Evolutionary conservation across 2,329 filamentous ascomycete genomes (phyloP).

Genomic region (Nannizziopsis arthrosporioides): DNA sequence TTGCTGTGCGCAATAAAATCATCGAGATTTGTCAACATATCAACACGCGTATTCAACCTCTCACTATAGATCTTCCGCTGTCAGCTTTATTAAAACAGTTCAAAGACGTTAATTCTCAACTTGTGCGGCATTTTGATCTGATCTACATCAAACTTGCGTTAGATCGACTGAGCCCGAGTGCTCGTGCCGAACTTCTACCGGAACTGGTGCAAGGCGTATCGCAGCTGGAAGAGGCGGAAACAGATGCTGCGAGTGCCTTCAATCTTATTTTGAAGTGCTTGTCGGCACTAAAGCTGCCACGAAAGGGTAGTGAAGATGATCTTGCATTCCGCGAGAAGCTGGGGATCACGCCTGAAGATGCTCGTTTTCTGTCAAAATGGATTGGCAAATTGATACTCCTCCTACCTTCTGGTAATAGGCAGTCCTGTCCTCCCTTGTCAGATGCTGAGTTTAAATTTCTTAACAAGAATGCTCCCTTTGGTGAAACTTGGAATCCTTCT

Average conservation of each 20-base stretch:
- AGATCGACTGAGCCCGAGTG: conserved; percentile 46
- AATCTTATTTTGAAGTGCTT: conserved; percentile 71
- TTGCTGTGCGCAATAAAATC: conserved; percentile 67
- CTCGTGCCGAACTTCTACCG: conserved; percentile 63
- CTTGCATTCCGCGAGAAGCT: conserved; percentile 52
- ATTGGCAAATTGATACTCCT: conserved; percentile 68
- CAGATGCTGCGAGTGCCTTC: conserved; percentile 57
- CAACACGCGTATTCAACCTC: conserved; percentile 51
- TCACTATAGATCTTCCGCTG: conserved; percentile 66
- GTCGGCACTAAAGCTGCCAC: conserved; percentile 54
- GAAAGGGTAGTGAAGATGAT: conserved; percentile 70
- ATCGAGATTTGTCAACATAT: conserved; percentile 61
- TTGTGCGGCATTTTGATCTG: conserved; percentile 81
- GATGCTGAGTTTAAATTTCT: conserved; percentile 56
- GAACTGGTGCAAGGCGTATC: conserved; percentile 54
- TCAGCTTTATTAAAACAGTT: conserved; percentile 78
- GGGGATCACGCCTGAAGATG: conserved; percentile 59
- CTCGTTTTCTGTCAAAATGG: conserved; percentile 60
- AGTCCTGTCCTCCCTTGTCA: conserved; percentile 50
- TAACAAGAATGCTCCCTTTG: conserved; percentile 44
- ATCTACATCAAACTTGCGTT: conserved; percentile 80
- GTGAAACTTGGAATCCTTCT: conserved; percentile 51
- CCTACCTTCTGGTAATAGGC: conserved; percentile 36
- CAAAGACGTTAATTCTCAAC: conserved; percentile 59
- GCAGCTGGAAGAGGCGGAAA: conserved; percentile 25